Base-by-base conservation (phyloP, 139 green algal species). In the Chlorella sp. region DNA sequence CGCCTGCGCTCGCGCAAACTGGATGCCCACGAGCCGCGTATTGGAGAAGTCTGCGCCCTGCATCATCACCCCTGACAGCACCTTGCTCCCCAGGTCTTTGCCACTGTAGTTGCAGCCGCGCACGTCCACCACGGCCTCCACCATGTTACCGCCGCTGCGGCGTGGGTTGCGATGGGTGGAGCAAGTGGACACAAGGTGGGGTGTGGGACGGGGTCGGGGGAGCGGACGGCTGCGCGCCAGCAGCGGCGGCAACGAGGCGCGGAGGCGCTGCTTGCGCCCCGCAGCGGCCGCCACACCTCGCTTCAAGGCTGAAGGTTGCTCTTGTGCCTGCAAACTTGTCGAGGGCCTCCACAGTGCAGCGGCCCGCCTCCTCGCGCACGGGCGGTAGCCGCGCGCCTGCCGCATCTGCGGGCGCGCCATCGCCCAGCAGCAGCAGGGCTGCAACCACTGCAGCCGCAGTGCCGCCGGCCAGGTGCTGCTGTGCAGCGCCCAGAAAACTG, bases 271-370 rank as follows among this genome's bases (percentile, higher is more conserved):
- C n/a, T n/a, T n/a, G n/a, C n/a, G n/a, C n/a, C n/a, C n/a, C n/a
- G n/a, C n/a, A n/a, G n/a, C n/a, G n/a, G n/a, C n/a, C n/a, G n/a
- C n/a, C n/a, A n/a, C n/a, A n/a, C n/a, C n/a, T n/a, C n/a, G 77
- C 75, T 36, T 90, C 83, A 67, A 86, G 67, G 46, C 40, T 71
- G 67, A 86, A 86, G 11, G 75, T 81, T 5, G 81, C 77, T 0
- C 81, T 33, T 1, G 77, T 87, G 33, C 71, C 68, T 50, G 86
- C 86, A 79, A 91, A 91, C 62, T 88, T 89, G 62, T 91, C 86
- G 12, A 91, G 74, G 0, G 79, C 77, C 4, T 35, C n/a, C 2
- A 91, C 36, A 1, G 55, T 33, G 51, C 86, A 91, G 33, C 86
- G 76, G 5, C 36, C 71, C 3, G 71, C 36, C 53, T 74, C 56